phyloP scores from a whole-genome alignment of 208 protist genomes.

The Eutreptiella sp. region DNA sequence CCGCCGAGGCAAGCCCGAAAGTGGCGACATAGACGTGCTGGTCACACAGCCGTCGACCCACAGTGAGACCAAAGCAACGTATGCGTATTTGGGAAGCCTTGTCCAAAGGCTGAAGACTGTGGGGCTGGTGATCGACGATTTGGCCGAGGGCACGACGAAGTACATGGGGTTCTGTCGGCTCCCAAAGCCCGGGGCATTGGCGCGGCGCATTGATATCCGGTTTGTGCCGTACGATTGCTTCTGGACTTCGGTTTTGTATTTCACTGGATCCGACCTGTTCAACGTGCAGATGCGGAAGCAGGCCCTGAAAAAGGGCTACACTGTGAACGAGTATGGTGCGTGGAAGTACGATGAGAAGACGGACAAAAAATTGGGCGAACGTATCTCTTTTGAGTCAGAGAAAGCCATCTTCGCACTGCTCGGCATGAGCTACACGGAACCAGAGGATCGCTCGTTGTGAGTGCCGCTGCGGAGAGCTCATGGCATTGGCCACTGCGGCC shows the following conservation, averaged over 20 bases:
- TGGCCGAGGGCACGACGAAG: constrained; percentile 68
- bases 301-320: constrained; percentile 62
- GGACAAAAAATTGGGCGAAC: too few species aligned
- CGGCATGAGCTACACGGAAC: too few species aligned
- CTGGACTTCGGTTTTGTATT: constrained; percentile 76
- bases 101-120: constrained; percentile 52
- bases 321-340: constrained; percentile 76
- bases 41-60: constrained; percentile 56
- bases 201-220: constrained; percentile 71
- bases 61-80: constrained; percentile 13
- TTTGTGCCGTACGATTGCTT: constrained; percentile 66
- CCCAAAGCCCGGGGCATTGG: constrained; percentile 30
- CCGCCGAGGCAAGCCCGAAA: constrained; percentile 48
- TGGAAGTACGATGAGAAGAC: constrained; percentile 56
- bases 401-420: too few species aligned
- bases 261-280: constrained; percentile 85
- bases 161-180: constrained; percentile 78
- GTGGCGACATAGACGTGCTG: constrained; percentile 75
- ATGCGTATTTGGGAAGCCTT: constrained; percentile 44
- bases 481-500: too few species aligned
- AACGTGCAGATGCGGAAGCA: constrained; percentile 77
- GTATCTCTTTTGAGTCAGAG: too few species aligned
- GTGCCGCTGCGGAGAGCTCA: too few species aligned
- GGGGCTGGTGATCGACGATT: constrained; percentile 63
- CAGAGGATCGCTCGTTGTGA: too few species aligned